A percentile compares a stretch with the other conserved stretches of the same genome.
These are phyloP conservation scores for Suillus variegatus DNA, from an alignment of 768 basidiomycete species.

Conservation along the genomic window DNA sequence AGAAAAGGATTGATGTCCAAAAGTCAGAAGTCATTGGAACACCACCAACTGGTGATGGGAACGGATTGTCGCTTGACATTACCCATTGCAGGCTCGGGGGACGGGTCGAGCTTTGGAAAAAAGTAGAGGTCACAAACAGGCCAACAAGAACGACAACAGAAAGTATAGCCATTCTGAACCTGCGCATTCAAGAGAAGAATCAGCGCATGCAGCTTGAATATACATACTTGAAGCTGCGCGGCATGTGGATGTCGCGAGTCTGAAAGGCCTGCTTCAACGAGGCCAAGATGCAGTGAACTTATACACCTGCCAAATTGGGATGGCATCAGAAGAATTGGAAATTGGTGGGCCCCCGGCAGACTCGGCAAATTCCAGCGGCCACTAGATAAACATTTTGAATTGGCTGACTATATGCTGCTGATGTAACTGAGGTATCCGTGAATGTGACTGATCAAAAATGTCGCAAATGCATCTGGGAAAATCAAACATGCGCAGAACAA, in stretches of 20 bases:
- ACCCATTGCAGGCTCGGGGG: not conserved
- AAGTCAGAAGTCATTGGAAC: constrained; percentile 40
- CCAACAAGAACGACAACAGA: constrained; percentile 1
- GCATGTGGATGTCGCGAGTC: constrained; percentile 11
- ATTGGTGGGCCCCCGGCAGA: not conserved
- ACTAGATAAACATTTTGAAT: too few relatives aligned
- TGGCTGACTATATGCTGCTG: too few relatives aligned
- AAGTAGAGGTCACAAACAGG: constrained; percentile 2
- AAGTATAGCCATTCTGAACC: not conserved
- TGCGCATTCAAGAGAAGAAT: not conserved
- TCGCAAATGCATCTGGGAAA: too few relatives aligned
- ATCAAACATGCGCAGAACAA: too few relatives aligned
- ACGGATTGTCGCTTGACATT: constrained; percentile 20
- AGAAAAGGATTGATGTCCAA: constrained; percentile 44
- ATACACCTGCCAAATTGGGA: constrained; percentile 6
- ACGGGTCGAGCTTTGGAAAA: not conserved
- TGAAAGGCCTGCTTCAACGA: constrained; percentile 7
- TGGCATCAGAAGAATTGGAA: not conserved
- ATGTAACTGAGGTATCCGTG: too few relatives aligned
- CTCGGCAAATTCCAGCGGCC: too few relatives aligned
- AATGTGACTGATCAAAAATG: too few relatives aligned
- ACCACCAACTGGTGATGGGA: constrained; percentile 49
- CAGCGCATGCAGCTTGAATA: not conserved
- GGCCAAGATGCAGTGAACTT: constrained; percentile 3
- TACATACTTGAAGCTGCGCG: constrained; percentile 2